Evolutionary conservation across 1,139 yeast species (phyloP).

Genomic region (Blastobotrys serpentis): DNA sequence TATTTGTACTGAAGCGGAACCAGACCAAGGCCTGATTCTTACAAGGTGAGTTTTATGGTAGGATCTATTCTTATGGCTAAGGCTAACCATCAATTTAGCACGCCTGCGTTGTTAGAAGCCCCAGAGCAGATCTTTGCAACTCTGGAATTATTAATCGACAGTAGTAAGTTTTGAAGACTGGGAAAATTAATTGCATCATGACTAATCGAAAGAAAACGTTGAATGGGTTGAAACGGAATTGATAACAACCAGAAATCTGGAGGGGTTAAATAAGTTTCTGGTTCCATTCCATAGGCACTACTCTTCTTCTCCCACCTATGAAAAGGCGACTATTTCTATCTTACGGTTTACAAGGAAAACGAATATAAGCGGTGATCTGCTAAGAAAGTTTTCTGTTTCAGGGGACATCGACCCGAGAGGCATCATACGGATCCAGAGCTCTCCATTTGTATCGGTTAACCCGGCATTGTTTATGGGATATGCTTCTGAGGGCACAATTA

Average conservation of each 20-base stretch:
- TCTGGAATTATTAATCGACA: slow-evolving; percentile 4
- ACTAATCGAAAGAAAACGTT: slow-evolving; percentile 5
- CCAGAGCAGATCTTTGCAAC: slow-evolving; percentile 5
- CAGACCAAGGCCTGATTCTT: neutral
- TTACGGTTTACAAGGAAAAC: neutral
- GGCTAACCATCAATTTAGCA: neutral
- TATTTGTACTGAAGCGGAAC: slow-evolving; percentile 1
- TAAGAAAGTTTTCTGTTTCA: neutral
- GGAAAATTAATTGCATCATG: neutral
- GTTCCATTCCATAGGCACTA: slow-evolving; percentile 7
- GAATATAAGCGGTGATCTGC: neutral
- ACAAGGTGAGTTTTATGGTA: neutral
- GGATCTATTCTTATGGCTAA: neutral
- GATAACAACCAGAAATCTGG: slow-evolving; percentile 6
- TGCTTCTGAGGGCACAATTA: slow-evolving; percentile 47
- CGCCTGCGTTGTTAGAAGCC: neutral
- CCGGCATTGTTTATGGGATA: slow-evolving; percentile 55
- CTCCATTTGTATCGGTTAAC: slow-evolving; percentile 61
- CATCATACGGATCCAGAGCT: slow-evolving; percentile 29
- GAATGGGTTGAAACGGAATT: slow-evolving; percentile 8
- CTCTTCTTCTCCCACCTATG: neutral
- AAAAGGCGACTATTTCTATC: slow-evolving; percentile 4
- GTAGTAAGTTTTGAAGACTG: neutral
- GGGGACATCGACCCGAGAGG: slow-evolving; percentile 1
- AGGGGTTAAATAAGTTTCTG: slow-evolving; percentile 4